phyloP scores from a whole-genome alignment of 75 land plant species.

The Adiantum capillusveneris region DNA sequence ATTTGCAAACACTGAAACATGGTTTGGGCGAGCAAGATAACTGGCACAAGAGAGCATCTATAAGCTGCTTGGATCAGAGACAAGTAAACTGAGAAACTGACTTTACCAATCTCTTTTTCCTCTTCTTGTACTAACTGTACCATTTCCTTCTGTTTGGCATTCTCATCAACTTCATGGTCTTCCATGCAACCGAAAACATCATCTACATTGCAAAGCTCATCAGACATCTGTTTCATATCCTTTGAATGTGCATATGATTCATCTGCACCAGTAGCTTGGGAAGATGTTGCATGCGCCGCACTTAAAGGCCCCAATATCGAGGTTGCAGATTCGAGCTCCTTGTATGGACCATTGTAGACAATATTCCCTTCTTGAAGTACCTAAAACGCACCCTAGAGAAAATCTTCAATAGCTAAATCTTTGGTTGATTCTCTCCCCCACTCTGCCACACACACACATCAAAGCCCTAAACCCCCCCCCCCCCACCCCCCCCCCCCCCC shows the following conservation, averaged over 20 bases:
- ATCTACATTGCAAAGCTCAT: not conserved
- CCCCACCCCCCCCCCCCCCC: not conserved
- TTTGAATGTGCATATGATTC: not conserved
- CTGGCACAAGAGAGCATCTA: conserved; percentile 42
- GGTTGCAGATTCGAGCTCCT: conserved; percentile 29
- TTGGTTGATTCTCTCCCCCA: not conserved
- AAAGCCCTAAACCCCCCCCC: not conserved
- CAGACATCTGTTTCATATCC: not conserved
- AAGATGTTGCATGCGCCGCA: conserved; percentile 2
- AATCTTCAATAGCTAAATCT: not conserved
- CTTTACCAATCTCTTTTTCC: conserved; percentile 68
- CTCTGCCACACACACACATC: too few species aligned
- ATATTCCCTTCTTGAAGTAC: conserved; percentile 63
- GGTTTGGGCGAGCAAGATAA: conserved; percentile 50
- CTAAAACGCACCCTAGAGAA: conserved; percentile 15
- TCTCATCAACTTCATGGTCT: not conserved
- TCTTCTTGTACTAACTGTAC: conserved; percentile 60
- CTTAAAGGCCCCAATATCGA: not conserved
- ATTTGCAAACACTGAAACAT: conserved; percentile 71
- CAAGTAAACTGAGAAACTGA: conserved; percentile 66
- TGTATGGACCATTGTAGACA: conserved; percentile 46
- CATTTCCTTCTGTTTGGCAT: not conserved
- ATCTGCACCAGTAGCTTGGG: not conserved
- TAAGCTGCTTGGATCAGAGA: conserved; percentile 60
- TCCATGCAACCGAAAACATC: not conserved